Evolutionary conservation across 2,329 filamentous ascomycete genomes (phyloP), one percentile per base, ranked within the genome.

Genomic region (Sclerotinia borealis): DNA sequence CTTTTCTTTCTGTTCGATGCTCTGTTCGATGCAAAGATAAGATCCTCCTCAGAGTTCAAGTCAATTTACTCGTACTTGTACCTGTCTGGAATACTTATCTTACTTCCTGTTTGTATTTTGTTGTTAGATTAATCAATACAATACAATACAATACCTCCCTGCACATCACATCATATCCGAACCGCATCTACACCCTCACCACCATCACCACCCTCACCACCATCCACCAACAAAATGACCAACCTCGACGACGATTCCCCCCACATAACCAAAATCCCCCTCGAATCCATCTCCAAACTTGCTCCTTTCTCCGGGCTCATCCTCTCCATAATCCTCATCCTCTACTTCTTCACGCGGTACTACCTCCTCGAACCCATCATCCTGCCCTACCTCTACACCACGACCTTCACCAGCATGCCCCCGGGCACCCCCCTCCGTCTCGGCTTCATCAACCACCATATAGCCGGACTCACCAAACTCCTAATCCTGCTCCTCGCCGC

Each of bases 381-480:
- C 2, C 70, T 79, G 4, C 66, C 67, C 25, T 68, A 68, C 8
- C 36, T 75, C 10, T 79, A 79, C 61, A 73, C 74, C 9, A 25
- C 66, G 8, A 74, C 64, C 10, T 79, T 77, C 64, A 73, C 71
- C 0, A 54, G 68, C 6, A 72, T 80, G 62, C 54, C 54, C 3
- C 2, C 4, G 4, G 72, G 71, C 56, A 76, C 77, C 17, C 63
- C 68, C 0, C 74, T 76, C 25, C 71, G 75, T 5, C 72, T 77
- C 10, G 77, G 77, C 0, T 79, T 80, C 64, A 71, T 80, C 41
- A 80, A 80, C 55, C 79, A 81, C 63, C 78, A 80, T 52, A 76
- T 81, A 25, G 78, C 78, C 2, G 77, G 76, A 0, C 59, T 64
- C 1, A 77, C 76, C 7, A 80, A 80, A 59, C 64, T 79, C 1